Percentiles rank a stretch among this genome's conserved stretches.
Evolutionary conservation across 345 rosid species (phyloP).

Genomic region (Eucalyptus tenuipes): DNA sequence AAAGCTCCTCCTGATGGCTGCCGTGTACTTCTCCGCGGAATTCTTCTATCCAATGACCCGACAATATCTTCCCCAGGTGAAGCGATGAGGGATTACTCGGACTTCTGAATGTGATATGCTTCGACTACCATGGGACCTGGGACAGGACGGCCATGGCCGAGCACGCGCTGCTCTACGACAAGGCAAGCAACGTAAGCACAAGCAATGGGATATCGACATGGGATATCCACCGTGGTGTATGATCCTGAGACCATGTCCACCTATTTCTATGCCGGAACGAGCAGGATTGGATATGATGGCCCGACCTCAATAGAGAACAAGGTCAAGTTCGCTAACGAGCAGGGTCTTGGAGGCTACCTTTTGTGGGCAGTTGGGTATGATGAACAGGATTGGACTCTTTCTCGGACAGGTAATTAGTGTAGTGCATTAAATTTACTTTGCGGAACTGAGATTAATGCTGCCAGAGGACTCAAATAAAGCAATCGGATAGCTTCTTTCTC

Average conservation of each 20-base stretch:
- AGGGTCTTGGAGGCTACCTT: conserved; percentile 27
- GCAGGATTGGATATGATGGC: conserved; percentile 35
- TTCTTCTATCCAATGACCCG: not conserved
- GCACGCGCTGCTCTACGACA: conserved; percentile 12
- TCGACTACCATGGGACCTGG: conserved; percentile 25
- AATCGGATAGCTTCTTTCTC: not conserved
- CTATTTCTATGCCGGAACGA: conserved; percentile 5
- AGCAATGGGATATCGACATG: conserved; percentile 8
- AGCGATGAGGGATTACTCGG: not conserved
- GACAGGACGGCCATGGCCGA: conserved; percentile 15
- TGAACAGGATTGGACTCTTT: not conserved
- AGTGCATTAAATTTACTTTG: not conserved
- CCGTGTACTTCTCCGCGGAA: conserved; percentile 20
- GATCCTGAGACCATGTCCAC: conserved; percentile 8
- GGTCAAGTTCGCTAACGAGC: conserved; percentile 7
- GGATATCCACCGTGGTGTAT: not conserved
- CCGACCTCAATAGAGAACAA: conserved; percentile 3
- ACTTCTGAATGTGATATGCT: conserved; percentile 35
- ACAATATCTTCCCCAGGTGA: not conserved
- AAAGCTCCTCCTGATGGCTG: conserved; percentile 13
- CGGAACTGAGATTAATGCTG: not conserved
- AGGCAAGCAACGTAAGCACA: conserved; percentile 9
- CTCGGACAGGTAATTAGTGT: not conserved
- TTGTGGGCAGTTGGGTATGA: conserved; percentile 35
- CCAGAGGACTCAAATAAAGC: not conserved